Evolutionary conservation across 2,329 filamentous ascomycete species (phyloP), one percentile per base, ranked within the genome.

Genomic region (Alternaria ethzedia): DNA sequence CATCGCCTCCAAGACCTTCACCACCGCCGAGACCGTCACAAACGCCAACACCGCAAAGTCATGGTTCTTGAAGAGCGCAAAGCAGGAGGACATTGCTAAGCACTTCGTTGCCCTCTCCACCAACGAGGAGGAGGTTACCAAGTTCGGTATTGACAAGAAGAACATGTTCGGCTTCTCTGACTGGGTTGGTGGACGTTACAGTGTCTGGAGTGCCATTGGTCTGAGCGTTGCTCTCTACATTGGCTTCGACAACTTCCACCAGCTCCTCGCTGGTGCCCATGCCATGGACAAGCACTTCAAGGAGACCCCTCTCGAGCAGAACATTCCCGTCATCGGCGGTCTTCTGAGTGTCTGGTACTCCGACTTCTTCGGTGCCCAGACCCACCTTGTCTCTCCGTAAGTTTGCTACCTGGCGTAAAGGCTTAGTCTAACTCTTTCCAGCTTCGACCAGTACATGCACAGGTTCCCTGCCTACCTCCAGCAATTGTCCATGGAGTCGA

Each of bases 121-220:
- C 81, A 99, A 99, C 83, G 92, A 95, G 84, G 81, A 85, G 57
- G 95, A 98, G 85, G 96, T 99, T 66, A 94, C 92, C 83, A 98
- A 98, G 87, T 99, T 99, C 77, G 96, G 96, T 70, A 99, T 99
- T 77, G 95, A 98, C 84, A 91, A 90, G 83, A 95, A 95, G 88
- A 99, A 98, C 88, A 99, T 99, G 96, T 99, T 99, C 79, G 94
- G 94, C 75, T 99, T 99, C 80, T 94, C 95, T 83, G 96, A 92
- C 83, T 99, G 96, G 96, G 95, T 98, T 56, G 96, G 96, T 80
- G 96, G 96, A 61, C 92, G 96, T 64, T 99, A 99, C 88, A 97
- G 94, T 64, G 96, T 99, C 71, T 99, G 96, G 96, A 97, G 94
- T 73, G 96, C 96, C 81, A 99, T 99, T 78, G 96, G 96, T 73